Conservation (phyloP, 305 asterid species). For the Fraxinus baroniana region DNA sequence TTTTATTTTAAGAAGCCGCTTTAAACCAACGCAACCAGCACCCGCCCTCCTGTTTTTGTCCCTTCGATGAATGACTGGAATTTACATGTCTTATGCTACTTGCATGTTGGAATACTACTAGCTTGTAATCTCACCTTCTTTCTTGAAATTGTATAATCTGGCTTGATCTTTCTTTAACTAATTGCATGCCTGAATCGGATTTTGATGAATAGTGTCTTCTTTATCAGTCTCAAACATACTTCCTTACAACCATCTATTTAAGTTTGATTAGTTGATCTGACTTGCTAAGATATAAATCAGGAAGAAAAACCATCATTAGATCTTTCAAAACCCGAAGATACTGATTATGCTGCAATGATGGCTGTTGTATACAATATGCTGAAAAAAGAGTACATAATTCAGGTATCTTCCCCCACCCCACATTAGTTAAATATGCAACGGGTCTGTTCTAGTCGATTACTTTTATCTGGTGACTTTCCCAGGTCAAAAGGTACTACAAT, state of each 20-base stretch:
- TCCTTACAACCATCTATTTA: background rate
- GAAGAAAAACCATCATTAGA: constrained; percentile 29
- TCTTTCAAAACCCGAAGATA: constrained; percentile 39
- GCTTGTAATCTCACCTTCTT: background rate
- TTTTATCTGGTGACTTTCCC: background rate
- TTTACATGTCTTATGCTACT: background rate
- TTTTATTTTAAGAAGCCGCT: background rate
- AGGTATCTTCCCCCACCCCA: constrained; percentile 42
- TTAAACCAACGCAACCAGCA: background rate
- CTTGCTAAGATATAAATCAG: constrained; percentile 22
- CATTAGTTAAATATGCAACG: background rate
- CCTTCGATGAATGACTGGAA: background rate
- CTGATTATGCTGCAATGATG: constrained; percentile 61
- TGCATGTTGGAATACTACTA: background rate
- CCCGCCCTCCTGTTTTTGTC: background rate
- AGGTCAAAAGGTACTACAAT: background rate
- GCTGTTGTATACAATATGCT: constrained; percentile 64
- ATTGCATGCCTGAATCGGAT: background rate
- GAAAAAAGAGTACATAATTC: constrained; percentile 75
- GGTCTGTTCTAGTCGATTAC: background rate
- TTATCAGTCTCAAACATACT: background rate
- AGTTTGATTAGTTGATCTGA: background rate
- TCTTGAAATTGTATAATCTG: background rate
- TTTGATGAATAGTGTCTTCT: background rate
- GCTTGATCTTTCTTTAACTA: background rate